Evolutionary conservation across 2,329 filamentous ascomycete species (phyloP).

Genomic region (Emmonsia crescens): DNA sequence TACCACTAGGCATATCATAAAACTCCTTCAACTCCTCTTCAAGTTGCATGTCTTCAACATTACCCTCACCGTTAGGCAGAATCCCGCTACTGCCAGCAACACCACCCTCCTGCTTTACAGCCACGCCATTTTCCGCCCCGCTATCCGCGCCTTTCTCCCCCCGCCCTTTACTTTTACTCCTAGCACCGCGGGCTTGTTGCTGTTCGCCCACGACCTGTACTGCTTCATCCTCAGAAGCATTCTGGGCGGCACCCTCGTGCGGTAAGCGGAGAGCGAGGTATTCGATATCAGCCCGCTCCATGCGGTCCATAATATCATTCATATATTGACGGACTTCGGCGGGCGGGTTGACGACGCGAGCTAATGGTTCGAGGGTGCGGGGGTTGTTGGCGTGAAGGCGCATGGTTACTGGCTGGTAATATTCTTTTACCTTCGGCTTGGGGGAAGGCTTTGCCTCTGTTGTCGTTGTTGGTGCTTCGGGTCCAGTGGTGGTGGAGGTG

Average conservation of each 20-base stretch:
- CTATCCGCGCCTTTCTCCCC: constrained; percentile 22
- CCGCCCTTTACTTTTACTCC: constrained; percentile 14
- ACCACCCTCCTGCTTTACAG: not conserved
- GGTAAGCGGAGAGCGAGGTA: constrained; percentile 48
- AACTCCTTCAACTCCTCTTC: constrained; percentile 31
- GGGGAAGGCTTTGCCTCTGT: constrained; percentile 7
- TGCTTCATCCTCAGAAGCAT: constrained; percentile 17
- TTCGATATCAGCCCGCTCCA: constrained; percentile 44
- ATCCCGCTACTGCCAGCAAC: not conserved
- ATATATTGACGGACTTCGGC: constrained; percentile 45
- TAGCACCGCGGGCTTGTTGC: constrained; percentile 14
- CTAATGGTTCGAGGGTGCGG: constrained; percentile 44
- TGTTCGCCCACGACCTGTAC: constrained; percentile 18
- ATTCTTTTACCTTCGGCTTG: constrained; percentile 29
- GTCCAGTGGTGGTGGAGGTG: constrained; percentile 6
- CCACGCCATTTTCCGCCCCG: constrained; percentile 16
- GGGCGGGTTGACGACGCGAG: constrained; percentile 44
- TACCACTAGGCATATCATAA: constrained; percentile 29
- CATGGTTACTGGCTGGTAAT: constrained; percentile 46
- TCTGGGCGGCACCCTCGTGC: constrained; percentile 20
- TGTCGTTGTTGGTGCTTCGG: constrained; percentile 9
- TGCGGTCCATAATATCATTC: constrained; percentile 47
- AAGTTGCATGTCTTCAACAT: constrained; percentile 20
- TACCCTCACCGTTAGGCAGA: constrained; percentile 6
- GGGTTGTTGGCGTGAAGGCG: constrained; percentile 44